Evolutionary conservation across 2,329 filamentous ascomycete species (phyloP).

Genomic region (Zelopaecilomyces penicillatus): DNA sequence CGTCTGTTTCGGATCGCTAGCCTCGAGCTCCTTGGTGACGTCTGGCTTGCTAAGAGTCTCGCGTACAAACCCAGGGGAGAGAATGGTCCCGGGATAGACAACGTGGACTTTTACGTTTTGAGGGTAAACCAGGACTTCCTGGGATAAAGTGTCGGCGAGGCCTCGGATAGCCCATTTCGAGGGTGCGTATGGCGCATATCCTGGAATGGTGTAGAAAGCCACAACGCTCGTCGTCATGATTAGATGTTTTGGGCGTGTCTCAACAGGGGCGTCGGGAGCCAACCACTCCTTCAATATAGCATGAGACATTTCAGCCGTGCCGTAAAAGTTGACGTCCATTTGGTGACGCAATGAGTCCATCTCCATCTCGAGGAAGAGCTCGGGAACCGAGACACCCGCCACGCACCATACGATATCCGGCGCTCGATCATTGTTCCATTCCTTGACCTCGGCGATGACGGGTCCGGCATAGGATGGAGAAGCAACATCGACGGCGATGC

Average conservation of each 20-base stretch:
- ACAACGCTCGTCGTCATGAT: conserved; percentile 77
- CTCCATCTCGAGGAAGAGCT: conserved; percentile 69
- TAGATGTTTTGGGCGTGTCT: conserved; percentile 59
- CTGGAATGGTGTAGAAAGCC: conserved; percentile 68
- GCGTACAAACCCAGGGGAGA: conserved; percentile 61
- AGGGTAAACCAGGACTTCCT: conserved; percentile 82
- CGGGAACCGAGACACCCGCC: conserved; percentile 66
- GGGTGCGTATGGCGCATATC: conserved; percentile 77
- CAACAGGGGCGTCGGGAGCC: conserved; percentile 34
- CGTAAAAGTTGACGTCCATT: conserved; percentile 92
- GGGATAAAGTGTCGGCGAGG: conserved; percentile 72
- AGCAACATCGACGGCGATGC: conserved; percentile 76
- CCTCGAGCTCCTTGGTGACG: conserved; percentile 71
- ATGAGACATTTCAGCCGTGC: conserved; percentile 77
- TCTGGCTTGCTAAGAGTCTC: conserved; percentile 75
- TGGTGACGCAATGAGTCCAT: conserved; percentile 60
- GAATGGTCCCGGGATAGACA: conserved; percentile 78
- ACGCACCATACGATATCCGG: conserved; percentile 90
- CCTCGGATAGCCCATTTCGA: conserved; percentile 78
- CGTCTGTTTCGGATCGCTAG: conserved; percentile 67
- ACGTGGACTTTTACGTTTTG: conserved; percentile 72
- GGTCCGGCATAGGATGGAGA: conserved; percentile 58
- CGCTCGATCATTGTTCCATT: conserved; percentile 66
- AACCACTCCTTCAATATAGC: conserved; percentile 71
- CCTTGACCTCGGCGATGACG: conserved; percentile 61